Base-by-base conservation (phyloP, 2,329 filamentous ascomycete species). In the Xylaria hypoxylon region DNA sequence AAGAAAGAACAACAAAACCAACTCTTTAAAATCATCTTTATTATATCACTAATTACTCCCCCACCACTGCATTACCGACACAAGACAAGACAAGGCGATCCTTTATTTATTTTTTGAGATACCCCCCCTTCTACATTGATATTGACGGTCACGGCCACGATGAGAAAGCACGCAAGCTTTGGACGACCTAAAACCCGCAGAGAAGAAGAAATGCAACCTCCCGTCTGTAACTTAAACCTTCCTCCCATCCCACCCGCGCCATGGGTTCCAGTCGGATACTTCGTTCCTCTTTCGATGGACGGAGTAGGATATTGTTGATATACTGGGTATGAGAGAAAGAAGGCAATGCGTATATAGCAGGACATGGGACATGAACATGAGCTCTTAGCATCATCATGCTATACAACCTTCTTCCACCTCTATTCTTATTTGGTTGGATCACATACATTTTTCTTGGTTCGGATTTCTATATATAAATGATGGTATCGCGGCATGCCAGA, bases 101-200 rank as follows among this genome's bases (percentile, higher is more conserved):
- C 40, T 52, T 57, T 65, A 40, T 65, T 38, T 52, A 47, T 65
- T 66, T 68, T 53, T 59, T 68, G 35, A 61, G 62, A 62, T 65
- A 67, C 64, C 64, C 61, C 57, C 47, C 7, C 19, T 31, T 13
- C 26, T 24, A 31, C 24, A 50, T 35, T 62, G 58, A 62, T 47
- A 19, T 59, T 62, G 45, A 65, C n/a, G 26, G 52, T 57, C 24
- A 44, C 15, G 45, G 40, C 52, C 63, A 58, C 45, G 38, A 58
- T 28, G 22, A 38, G 35, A 55, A 33, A 55, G 13, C 22, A 45
- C 13, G 33, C 19, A n/a, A 50, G 48, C 51, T 26, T 45, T 47
- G 28, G 33, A 51, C 44, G 51, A 51, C 19, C 19, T 35, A 26
- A 33, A 22, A 44, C 57, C 38, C 38, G 22, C 44, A 58, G 33